A percentile compares a stretch with the other conserved stretches of the same genome.
These are phyloP conservation scores for Penicillium sp. DNA, from an alignment of 2,329 filamentous ascomycete genomes.

Conservation along the genomic window DNA sequence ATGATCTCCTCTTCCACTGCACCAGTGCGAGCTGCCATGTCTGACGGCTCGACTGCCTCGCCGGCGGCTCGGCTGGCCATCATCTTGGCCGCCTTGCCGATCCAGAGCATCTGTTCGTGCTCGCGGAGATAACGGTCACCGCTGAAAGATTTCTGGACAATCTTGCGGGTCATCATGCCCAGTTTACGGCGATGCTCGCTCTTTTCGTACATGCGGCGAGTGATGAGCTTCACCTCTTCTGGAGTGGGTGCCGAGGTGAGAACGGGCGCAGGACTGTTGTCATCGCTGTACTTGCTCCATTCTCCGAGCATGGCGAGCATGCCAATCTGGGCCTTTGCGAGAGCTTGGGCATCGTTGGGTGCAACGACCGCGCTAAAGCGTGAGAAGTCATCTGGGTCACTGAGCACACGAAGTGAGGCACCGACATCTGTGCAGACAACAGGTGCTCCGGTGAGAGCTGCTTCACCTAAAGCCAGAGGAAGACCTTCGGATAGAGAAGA, in stretches of 20 bases:
- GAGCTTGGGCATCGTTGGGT: slow-evolving; percentile 63
- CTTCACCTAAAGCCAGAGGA: slow-evolving; percentile 51
- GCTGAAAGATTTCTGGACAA: slow-evolving; percentile 63
- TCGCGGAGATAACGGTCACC: slow-evolving; percentile 64
- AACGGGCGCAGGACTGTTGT: slow-evolving; percentile 48
- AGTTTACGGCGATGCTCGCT: slow-evolving; percentile 58
- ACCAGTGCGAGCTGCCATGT: slow-evolving; percentile 31
- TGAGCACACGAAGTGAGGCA: slow-evolving; percentile 47
- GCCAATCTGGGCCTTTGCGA: slow-evolving; percentile 65
- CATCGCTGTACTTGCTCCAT: slow-evolving; percentile 63
- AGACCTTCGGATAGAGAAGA: slow-evolving; percentile 52
- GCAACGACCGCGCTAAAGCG: slow-evolving; percentile 66
- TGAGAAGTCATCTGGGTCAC: slow-evolving; percentile 50
- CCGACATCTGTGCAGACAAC: slow-evolving; percentile 50
- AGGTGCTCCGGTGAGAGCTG: slow-evolving; percentile 51
- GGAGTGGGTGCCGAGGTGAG: slow-evolving; percentile 55
- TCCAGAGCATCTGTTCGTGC: slow-evolving; percentile 65
- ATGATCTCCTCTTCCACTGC: slow-evolving; percentile 43
- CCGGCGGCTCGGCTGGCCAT: slow-evolving; percentile 35
- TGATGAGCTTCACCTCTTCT: slow-evolving; percentile 58
- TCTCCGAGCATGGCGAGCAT: slow-evolving; percentile 65
- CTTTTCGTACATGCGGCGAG: slow-evolving; percentile 64
- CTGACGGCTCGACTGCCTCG: slow-evolving; percentile 29
- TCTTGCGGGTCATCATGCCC: slow-evolving; percentile 61
- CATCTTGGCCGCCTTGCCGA: slow-evolving; percentile 44